These are phyloP conservation scores for Penicillium sp. DNA, from an alignment of 2,329 filamentous ascomycete genomes.

Conservation along the genomic window DNA sequence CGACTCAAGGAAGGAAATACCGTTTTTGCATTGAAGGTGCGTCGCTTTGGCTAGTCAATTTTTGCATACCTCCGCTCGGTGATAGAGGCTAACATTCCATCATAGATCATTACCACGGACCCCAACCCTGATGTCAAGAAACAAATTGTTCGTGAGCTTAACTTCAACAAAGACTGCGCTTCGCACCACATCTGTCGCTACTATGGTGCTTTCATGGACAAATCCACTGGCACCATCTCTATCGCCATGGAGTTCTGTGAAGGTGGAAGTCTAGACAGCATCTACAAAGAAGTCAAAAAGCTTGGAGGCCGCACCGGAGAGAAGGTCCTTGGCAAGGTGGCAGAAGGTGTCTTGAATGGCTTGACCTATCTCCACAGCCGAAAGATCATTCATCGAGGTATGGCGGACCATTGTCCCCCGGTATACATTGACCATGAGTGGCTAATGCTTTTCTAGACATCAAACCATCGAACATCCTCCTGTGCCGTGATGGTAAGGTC, in stretches of 20 bases:
- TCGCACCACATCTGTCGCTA: conserved; percentile 96
- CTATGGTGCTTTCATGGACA: conserved; percentile 95
- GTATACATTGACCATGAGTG: not conserved
- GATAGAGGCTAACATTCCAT: conserved; percentile 15
- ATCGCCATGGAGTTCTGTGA: conserved; percentile 99
- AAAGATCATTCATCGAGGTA: conserved; percentile 89
- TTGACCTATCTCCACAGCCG: conserved; percentile 92
- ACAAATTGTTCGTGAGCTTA: conserved; percentile 92
- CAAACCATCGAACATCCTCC: conserved; percentile 94
- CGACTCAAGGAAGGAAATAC: conserved; percentile 88
- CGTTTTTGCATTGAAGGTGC: conserved; percentile 91
- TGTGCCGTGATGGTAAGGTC: conserved; percentile 88
- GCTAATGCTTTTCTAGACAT: conserved; percentile 60
- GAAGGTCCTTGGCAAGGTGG: conserved; percentile 94
- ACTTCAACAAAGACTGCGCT: conserved; percentile 96
- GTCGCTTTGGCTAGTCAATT: conserved; percentile 16
- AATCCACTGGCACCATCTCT: conserved; percentile 92
- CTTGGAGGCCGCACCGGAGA: conserved; percentile 92
- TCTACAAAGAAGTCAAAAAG: conserved; percentile 96
- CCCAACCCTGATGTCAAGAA: conserved; percentile 98
- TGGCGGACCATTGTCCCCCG: conserved; percentile 9
- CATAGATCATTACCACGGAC: conserved; percentile 92
- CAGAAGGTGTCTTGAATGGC: conserved; percentile 89
- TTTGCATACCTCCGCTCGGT: not conserved
- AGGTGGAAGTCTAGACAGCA: conserved; percentile 90